phyloP scores from a whole-genome alignment of 345 rosid species.

The Cardamine occulta region DNA sequence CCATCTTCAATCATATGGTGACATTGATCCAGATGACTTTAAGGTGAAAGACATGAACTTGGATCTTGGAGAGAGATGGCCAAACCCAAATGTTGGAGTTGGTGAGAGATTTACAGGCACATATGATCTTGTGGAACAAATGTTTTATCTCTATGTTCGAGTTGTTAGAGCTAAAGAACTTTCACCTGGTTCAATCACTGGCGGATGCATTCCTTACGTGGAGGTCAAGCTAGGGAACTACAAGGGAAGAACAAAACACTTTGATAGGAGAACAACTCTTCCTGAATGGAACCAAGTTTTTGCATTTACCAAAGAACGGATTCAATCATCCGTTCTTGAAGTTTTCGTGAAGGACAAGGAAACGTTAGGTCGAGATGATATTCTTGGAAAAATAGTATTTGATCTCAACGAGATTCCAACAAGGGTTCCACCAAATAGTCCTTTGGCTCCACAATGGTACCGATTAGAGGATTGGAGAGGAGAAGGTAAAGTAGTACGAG shows the following conservation, averaged over 20 bases:
- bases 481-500: constrained; percentile 70
- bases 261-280: constrained; percentile 70
- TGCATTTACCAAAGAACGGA: constrained; percentile 79
- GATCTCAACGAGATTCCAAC: constrained; percentile 87
- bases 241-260: constrained; percentile 79
- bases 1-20: constrained; percentile 31
- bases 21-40: constrained; percentile 53
- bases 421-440: constrained; percentile 95
- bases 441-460: constrained; percentile 94
- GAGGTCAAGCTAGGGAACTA: constrained; percentile 93
- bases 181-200: constrained; percentile 63
- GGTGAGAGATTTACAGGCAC: constrained; percentile 66
- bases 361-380: constrained; percentile 74
- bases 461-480: constrained; percentile 74
- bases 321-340: constrained; percentile 77
- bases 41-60: constrained; percentile 71
- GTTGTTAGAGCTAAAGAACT: constrained; percentile 84
- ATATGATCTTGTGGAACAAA: constrained; percentile 85
- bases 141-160: constrained; percentile 72
- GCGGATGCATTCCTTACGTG: constrained; percentile 82
- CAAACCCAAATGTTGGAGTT: constrained; percentile 52
- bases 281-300: constrained; percentile 97
- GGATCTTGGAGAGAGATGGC: constrained; percentile 76
- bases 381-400: constrained; percentile 69
- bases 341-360: constrained; percentile 77